Conservation (phyloP, 139 green algal species). For the Diplosphaera chodatii region DNA sequence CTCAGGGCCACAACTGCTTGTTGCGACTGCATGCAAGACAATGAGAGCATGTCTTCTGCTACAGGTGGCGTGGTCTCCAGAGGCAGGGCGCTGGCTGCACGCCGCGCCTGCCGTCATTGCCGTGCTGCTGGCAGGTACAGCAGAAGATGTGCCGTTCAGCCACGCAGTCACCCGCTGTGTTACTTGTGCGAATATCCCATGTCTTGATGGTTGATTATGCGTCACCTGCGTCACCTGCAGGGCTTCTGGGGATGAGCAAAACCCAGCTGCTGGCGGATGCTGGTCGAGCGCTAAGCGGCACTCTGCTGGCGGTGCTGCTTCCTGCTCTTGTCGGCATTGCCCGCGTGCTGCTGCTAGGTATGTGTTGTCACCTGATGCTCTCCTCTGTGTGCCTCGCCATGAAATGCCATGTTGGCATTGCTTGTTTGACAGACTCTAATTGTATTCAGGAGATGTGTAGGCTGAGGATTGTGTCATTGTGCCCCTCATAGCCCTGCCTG, state of each 20-base stretch:
- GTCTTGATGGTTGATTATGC: too few relatives aligned
- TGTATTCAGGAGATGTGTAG: too few relatives aligned
- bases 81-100: background rate
- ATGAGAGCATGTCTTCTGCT: background rate
- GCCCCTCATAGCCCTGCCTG: background rate
- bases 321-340: conserved; percentile 1
- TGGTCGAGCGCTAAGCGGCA: conserved; percentile 4
- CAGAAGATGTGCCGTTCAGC: too few relatives aligned
- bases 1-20: too few relatives aligned
- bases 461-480: too few relatives aligned
- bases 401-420: too few relatives aligned
- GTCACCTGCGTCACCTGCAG: too few relatives aligned
- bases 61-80: background rate
- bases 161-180: background rate
- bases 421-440: too few relatives aligned
- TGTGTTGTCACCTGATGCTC: too few relatives aligned
- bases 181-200: background rate
- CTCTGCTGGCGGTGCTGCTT: background rate
- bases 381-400: too few relatives aligned
- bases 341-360: conserved; percentile 6
- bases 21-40: too few relatives aligned
- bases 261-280: background rate
- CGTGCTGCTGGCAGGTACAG: background rate
- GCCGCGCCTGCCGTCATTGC: background rate
- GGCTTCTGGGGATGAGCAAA: background rate